Percentiles rank a stretch among this genome's conserved stretches.
These are phyloP conservation scores for Aspergillus ostianus DNA, from an alignment of 495 filamentous ascomycete genomes.

Conservation along the genomic window DNA sequence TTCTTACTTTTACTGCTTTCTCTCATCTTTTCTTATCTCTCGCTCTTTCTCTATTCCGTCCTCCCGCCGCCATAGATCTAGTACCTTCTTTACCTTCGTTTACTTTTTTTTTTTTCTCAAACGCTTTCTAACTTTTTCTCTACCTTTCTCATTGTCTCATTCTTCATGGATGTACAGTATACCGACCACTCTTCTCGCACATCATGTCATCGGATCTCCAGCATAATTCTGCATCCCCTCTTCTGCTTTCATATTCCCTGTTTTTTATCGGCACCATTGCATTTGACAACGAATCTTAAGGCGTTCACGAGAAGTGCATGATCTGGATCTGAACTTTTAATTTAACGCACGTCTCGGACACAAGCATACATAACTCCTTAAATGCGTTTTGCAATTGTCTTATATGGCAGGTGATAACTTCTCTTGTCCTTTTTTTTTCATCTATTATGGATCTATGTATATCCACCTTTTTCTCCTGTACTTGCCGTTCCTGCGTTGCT, in stretches of 20 bases:
- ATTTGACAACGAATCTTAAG: not conserved
- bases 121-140: not conserved
- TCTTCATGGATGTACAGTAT: not conserved
- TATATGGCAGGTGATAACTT: not conserved
- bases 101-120: not conserved
- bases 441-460: not conserved
- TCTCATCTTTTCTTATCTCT: conserved; percentile 14
- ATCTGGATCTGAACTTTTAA: not conserved
- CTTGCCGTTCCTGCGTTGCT: not conserved
- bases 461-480: not conserved
- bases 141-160: not conserved
- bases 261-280: not conserved
- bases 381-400: not conserved
- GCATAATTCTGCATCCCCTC: not conserved
- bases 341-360: not conserved
- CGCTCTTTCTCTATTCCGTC: not conserved
- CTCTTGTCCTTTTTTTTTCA: not conserved
- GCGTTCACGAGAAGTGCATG: not conserved
- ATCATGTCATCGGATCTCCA: not conserved
- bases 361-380: not conserved
- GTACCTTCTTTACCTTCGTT: not conserved
- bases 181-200: not conserved
- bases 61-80: not conserved
- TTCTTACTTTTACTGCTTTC: conserved; percentile 15
- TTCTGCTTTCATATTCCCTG: not conserved